Base-by-base conservation (phyloP, 2,329 filamentous ascomycete species). In the Fusarium graminum region DNA sequence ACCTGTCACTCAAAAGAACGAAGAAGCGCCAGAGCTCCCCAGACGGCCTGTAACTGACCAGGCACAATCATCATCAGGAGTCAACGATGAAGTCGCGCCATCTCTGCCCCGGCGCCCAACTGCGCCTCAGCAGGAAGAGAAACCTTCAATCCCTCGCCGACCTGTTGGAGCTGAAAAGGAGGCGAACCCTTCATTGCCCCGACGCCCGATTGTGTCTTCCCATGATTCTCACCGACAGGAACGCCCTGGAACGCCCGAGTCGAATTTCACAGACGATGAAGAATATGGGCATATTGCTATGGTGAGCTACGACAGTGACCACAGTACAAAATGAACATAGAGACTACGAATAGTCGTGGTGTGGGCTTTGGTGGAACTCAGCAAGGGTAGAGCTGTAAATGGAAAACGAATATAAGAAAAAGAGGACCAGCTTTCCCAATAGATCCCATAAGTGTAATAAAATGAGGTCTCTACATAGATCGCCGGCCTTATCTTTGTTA, bases 201-300 rank as follows among this genome's bases (percentile, higher is more conserved):
- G 42, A 29, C 68, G 69, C 6, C 67, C 67, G 4, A 54, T 49
- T 13, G 65, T 63, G 25, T 40, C 34, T n/a, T 57, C 44, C 10
- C 50, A 44, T 3, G 54, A 59, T 13, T 40, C 60, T 7, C 34
- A 56, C 8, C 53, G 56, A 14, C 45, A 65, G 36, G 42, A 63
- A 10, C 67, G 72, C 17, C 67, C 74, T 9, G 57, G 69, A 43
- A 74, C 75, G 6, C 73, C 72, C 4, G 69, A 68, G 5, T 69
- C 72, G 7, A 71, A 74, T 52, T 52, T 58, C 16, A 65, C 67
- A 2, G 77, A 79, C 9, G 76, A 80, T 11, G 79, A 77, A 16
- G 77, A 77, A 32, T 77, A 76, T 44, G 66, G 65, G 3, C 73
- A 70, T 6, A 81, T 81, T 32, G 69, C 61, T 25, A 79, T 81